Conservation (phyloP, 2,329 filamentous ascomycete genomes). For the Trichoderma sp. region DNA sequence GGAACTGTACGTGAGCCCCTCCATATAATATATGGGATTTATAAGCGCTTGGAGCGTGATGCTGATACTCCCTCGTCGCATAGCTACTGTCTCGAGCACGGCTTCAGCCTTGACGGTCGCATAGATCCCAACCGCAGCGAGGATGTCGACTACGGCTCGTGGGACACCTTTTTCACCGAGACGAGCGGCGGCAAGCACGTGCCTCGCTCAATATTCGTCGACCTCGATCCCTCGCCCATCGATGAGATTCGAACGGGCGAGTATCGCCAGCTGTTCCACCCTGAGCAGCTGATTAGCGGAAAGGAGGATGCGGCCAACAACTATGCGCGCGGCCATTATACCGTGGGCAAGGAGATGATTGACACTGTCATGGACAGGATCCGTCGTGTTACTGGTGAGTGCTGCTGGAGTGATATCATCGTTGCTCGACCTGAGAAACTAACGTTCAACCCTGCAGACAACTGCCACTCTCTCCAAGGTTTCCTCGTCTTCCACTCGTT, state of each 20-base stretch:
- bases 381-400: slow-evolving; percentile 68
- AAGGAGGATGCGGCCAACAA: slow-evolving; percentile 80
- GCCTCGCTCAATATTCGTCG: slow-evolving; percentile 72
- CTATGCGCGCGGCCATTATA: slow-evolving; percentile 77
- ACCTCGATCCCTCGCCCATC: slow-evolving; percentile 73
- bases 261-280: slow-evolving; percentile 73
- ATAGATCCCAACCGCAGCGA: slow-evolving; percentile 65
- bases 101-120: slow-evolving; percentile 66
- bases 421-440: neutral
- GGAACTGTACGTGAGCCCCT: slow-evolving; percentile 66
- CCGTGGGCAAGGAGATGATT: slow-evolving; percentile 76
- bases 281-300: slow-evolving; percentile 71
- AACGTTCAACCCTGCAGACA: slow-evolving; percentile 52
- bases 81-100: slow-evolving; percentile 75
- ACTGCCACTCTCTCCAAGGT: slow-evolving; percentile 72
- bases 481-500: slow-evolving; percentile 79
- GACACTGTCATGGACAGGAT: slow-evolving; percentile 71
- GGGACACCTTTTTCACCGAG: slow-evolving; percentile 76
- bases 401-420: neutral
- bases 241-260: slow-evolving; percentile 72
- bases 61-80: slow-evolving; percentile 29
- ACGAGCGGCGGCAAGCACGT: slow-evolving; percentile 73
- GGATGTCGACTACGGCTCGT: slow-evolving; percentile 62
- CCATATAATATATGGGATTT: slow-evolving; percentile 24
- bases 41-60: slow-evolving; percentile 32